Percentiles rank a stretch among this genome's conserved stretches.
Evolutionary conservation across 108 stramenopile species (phyloP).

Genomic region (Cyclostephanos tholiformis): DNA sequence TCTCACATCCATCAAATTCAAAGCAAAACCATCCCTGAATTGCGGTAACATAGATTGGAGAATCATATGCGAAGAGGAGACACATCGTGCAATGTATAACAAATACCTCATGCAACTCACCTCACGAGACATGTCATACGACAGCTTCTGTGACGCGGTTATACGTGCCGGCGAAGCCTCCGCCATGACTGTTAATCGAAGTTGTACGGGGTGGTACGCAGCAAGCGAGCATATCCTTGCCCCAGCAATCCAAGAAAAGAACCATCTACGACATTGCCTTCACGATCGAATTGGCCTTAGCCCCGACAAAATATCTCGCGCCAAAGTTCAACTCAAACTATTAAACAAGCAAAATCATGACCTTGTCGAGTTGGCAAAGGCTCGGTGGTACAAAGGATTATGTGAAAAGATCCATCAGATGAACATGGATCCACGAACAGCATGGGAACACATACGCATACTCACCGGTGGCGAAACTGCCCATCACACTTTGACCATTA

Average conservation of each 20-base stretch:
- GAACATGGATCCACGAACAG: no score
- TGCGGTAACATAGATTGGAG: background rate
- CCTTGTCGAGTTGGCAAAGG: no score
- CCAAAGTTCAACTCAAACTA: no score
- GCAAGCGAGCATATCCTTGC: background rate
- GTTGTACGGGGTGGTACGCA: background rate
- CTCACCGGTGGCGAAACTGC: no score
- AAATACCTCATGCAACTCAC: background rate
- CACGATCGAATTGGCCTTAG: no score
- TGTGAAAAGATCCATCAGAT: no score
- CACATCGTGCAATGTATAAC: background rate
- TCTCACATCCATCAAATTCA: background rate
- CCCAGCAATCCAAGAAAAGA: background rate
- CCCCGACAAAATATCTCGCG: no score
- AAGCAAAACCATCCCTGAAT: background rate
- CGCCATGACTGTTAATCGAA: background rate
- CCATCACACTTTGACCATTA: no score
- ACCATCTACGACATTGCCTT: background rate
- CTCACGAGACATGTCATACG: background rate
- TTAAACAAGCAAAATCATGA: no score
- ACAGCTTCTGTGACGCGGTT: background rate
- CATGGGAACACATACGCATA: no score
- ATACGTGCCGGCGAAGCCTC: background rate
- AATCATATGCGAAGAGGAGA: background rate
- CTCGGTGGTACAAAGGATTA: no score